Evolutionary conservation across 495 filamentous ascomycete species (phyloP).

Genomic region (Sabuloglossum arenarium): DNA sequence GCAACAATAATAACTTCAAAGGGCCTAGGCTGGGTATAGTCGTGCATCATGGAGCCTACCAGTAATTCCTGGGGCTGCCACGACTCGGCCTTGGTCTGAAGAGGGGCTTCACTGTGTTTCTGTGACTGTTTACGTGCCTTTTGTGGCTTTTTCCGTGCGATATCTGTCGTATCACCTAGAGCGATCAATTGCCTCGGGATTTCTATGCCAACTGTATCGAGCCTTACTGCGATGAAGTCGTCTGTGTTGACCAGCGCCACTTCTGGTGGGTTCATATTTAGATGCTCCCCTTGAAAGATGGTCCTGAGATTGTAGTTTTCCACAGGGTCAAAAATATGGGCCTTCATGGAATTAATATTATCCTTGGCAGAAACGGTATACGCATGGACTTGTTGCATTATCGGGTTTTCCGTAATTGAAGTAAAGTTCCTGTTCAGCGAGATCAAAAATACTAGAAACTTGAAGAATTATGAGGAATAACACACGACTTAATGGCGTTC

Average conservation of each 20-base stretch:
- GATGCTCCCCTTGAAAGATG: conserved; percentile 13
- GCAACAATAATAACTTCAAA: conserved; percentile 21
- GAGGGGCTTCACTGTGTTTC: background rate
- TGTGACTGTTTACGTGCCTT: background rate
- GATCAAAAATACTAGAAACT: background rate
- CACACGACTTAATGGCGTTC: background rate
- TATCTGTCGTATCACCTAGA: background rate
- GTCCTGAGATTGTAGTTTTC: conserved; percentile 9
- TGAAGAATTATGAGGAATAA: background rate
- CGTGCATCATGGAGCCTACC: background rate
- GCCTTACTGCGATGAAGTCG: conserved; percentile 5
- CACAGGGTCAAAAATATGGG: conserved; percentile 7
- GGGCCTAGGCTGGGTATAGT: background rate
- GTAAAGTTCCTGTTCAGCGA: background rate
- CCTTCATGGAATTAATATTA: background rate
- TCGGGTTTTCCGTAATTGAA: background rate
- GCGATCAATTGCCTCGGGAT: background rate
- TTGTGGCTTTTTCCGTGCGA: background rate
- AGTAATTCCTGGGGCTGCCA: background rate
- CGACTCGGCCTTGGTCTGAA: conserved; percentile 13
- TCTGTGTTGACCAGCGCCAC: conserved; percentile 7
- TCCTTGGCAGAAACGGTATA: background rate
- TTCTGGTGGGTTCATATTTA: conserved; percentile 6
- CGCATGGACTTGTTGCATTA: background rate
- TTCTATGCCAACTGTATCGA: background rate